Conservation (phyloP, 108 stramenopile genomes). For the Skeletonema potamos region DNA sequence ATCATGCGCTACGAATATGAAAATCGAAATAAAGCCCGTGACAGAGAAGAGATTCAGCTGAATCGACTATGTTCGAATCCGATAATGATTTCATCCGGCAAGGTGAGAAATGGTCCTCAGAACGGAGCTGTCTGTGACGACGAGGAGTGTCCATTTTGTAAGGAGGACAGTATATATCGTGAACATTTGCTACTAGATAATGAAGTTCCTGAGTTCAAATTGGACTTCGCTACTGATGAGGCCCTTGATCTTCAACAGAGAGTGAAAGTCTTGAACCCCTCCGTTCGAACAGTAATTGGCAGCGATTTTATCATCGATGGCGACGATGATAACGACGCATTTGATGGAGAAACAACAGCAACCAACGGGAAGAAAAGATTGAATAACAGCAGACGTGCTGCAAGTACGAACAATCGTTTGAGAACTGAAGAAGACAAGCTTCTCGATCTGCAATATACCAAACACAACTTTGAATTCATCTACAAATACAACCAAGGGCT, state of each 20-base stretch:
- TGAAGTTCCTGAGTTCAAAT: constrained; percentile 17
- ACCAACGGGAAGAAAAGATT: constrained; percentile 5
- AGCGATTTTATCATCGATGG: constrained; percentile 8
- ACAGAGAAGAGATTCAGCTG: constrained; percentile 28
- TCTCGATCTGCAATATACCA: constrained; percentile 18
- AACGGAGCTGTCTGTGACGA: constrained; percentile 17
- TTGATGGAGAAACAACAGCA: constrained; percentile 1
- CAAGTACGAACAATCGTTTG: constrained; percentile 27
- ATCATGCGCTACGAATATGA: constrained; percentile 41
- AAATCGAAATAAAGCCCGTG: constrained; percentile 38
- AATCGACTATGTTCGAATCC: constrained; percentile 31
- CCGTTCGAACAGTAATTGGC: constrained; percentile 10
- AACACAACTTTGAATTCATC: constrained; percentile 33
- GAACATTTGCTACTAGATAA: constrained; percentile 21
- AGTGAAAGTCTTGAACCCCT: constrained; percentile 22
- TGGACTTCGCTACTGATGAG: constrained; percentile 16
- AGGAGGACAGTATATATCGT: constrained; percentile 16
- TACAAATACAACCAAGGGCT: constrained; percentile 39
- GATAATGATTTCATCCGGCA: constrained; percentile 23
- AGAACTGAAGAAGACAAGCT: constrained; percentile 43
- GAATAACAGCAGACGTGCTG: constrained; percentile 32
- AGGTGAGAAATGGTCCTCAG: constrained; percentile 4
- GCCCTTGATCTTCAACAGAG: constrained; percentile 5
- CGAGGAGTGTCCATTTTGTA: constrained; percentile 37
- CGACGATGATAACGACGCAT: neutral